A percentile compares a stretch with the other conserved stretches of the same genome.
phyloP scores from a whole-genome alignment of 2,329 filamentous ascomycete species.

The Exophiala sp. region DNA sequence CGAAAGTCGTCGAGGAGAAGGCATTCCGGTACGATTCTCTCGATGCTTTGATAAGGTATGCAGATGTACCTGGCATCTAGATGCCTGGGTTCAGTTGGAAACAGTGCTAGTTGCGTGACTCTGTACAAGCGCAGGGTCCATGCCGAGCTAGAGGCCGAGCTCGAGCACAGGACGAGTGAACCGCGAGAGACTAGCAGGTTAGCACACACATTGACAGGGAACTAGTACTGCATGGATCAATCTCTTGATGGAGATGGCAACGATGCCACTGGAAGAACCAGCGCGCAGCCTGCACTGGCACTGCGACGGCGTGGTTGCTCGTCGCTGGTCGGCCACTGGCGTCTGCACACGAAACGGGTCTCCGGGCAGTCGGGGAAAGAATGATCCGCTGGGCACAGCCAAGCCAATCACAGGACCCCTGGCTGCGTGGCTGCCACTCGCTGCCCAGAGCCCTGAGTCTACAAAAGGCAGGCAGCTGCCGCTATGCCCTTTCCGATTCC shows the following conservation, averaged over 20 bases:
- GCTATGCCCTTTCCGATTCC: conserved; percentile 28
- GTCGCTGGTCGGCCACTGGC: conserved; percentile 4
- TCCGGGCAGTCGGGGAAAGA: conserved; percentile 21
- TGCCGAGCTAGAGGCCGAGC: too few species aligned
- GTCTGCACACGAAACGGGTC: background rate
- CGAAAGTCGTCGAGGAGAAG: too few species aligned
- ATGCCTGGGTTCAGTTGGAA: too few species aligned
- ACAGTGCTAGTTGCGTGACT: too few species aligned
- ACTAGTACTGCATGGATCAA: background rate
- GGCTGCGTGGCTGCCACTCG: conserved; percentile 10
- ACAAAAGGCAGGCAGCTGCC: conserved; percentile 26
- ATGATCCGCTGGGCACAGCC: conserved; percentile 14
- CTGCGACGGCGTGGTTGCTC: background rate
- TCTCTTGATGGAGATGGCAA: background rate
- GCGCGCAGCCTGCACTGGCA: background rate
- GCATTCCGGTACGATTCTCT: too few species aligned
- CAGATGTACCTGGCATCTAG: too few species aligned
- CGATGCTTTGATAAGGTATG: too few species aligned
- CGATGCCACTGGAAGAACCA: conserved; percentile 1
- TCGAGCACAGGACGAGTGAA: too few species aligned
- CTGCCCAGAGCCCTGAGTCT: conserved; percentile 18
- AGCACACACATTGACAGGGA: background rate
- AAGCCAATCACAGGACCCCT: conserved; percentile 5
- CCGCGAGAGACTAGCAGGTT: background rate
- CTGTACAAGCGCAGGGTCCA: too few species aligned